Conservation (phyloP, 225 moss, liverwort and hornwort species). For the Pseudisothecium myosuroides region DNA sequence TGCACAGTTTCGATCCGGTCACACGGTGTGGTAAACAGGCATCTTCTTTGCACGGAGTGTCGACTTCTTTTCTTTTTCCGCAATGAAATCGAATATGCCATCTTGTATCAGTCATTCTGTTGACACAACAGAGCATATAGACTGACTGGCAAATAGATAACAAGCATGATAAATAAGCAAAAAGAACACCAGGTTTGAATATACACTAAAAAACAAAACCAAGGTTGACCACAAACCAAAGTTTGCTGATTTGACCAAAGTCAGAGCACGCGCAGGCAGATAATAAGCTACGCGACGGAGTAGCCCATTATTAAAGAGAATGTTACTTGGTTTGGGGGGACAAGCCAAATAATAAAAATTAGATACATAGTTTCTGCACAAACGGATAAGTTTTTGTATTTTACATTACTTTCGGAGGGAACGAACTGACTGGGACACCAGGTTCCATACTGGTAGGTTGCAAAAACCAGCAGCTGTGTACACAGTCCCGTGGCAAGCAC, state of each 20-base stretch:
- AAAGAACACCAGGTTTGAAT: not conserved
- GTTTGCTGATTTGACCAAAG: not conserved
- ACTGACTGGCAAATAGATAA: not conserved
- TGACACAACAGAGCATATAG: not conserved
- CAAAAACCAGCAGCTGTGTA: not conserved
- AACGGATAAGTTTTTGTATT: not conserved
- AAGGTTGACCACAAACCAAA: not conserved
- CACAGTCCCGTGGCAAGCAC: not conserved
- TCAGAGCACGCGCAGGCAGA: not conserved
- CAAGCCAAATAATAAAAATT: not conserved
- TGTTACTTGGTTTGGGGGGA: not conserved
- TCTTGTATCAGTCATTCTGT: not conserved
- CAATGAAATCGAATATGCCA: not conserved
- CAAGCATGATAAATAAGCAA: not conserved
- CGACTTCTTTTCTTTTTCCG: not conserved
- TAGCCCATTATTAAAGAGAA: not conserved
- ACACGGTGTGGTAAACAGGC: not conserved
- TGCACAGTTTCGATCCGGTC: not conserved
- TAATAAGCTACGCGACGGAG: not conserved
- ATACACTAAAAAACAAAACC: not conserved
- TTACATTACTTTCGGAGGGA: not conserved
- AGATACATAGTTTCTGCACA: not conserved
- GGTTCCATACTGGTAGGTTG: not conserved
- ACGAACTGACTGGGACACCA: not conserved
- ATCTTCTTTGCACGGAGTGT: not conserved